A percentile compares a stretch with the other conserved stretches of the same genome.
Evolutionary conservation across 2,329 filamentous ascomycete species (phyloP).

Genomic region (Cladosporium sp.): DNA sequence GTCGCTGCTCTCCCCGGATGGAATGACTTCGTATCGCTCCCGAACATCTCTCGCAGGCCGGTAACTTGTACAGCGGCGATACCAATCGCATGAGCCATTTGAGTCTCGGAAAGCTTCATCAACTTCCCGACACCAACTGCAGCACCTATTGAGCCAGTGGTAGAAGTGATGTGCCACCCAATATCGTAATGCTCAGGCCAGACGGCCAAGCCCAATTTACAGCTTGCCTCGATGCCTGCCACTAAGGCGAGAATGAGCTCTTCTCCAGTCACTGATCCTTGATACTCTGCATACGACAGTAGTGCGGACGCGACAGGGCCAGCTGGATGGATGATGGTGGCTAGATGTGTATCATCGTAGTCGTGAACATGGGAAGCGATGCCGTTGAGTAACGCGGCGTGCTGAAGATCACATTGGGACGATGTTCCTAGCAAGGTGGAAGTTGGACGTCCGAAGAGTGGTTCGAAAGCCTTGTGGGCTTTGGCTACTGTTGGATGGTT

Average conservation of each 20-base stretch:
- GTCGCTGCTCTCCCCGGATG: slow-evolving; percentile 56
- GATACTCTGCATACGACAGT: slow-evolving; percentile 49
- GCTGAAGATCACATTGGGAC: slow-evolving; percentile 46
- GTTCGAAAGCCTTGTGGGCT: slow-evolving; percentile 38
- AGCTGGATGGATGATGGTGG: slow-evolving; percentile 57
- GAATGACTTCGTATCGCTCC: slow-evolving; percentile 57
- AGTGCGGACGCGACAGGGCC: slow-evolving; percentile 54
- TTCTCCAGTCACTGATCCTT: slow-evolving; percentile 43
- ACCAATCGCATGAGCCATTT: slow-evolving; percentile 54
- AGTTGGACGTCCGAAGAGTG: slow-evolving; percentile 42
- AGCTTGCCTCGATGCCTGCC: slow-evolving; percentile 54
- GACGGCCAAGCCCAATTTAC: slow-evolving; percentile 54
- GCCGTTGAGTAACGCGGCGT: slow-evolving; percentile 55
- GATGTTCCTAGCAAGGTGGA: slow-evolving; percentile 41
- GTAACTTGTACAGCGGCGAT: slow-evolving; percentile 56
- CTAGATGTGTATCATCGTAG: slow-evolving; percentile 59
- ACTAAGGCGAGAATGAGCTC: slow-evolving; percentile 55
- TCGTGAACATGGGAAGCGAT: slow-evolving; percentile 58
- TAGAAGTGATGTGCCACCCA: slow-evolving; percentile 58
- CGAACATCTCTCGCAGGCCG: slow-evolving; percentile 57
- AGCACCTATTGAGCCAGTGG: slow-evolving; percentile 54
- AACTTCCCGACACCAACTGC: slow-evolving; percentile 55
- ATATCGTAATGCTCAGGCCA: slow-evolving; percentile 57
- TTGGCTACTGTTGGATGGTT: slow-evolving; percentile 48
- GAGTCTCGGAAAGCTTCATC: slow-evolving; percentile 41